phyloP scores from a whole-genome alignment of 2,329 filamentous ascomycete species.

The Geosmithia morbida region DNA sequence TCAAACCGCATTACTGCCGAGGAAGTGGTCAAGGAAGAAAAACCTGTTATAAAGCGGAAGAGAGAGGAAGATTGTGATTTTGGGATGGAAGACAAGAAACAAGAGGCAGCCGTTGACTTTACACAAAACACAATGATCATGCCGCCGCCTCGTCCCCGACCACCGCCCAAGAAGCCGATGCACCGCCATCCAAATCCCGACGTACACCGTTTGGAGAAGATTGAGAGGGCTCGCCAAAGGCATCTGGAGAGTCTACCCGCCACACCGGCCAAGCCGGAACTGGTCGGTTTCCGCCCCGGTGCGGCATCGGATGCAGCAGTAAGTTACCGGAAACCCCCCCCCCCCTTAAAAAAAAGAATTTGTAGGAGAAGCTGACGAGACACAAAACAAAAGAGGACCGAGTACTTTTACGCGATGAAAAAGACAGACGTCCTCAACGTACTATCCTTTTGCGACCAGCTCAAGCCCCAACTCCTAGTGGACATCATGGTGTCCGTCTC shows the following conservation, averaged over 20 bases:
- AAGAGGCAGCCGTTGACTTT: conserved; percentile 16
- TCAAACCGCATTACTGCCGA: too few species aligned
- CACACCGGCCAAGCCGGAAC: conserved; percentile 17
- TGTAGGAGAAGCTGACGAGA: neutral
- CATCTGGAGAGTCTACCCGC: conserved; percentile 17
- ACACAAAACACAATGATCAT: conserved; percentile 14
- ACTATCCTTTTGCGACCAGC: conserved; percentile 23
- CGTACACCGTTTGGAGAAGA: conserved; percentile 9
- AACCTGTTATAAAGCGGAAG: conserved; percentile 13
- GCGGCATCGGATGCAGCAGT: conserved; percentile 18
- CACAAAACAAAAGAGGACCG: conserved; percentile 11
- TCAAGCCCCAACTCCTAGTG: conserved; percentile 23
- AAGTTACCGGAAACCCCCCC: conserved; percentile 5
- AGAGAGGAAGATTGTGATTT: conserved; percentile 7
- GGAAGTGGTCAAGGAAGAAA: neutral
- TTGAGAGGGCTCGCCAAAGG: conserved; percentile 15
- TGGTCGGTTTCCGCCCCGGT: conserved; percentile 22
- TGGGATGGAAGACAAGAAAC: conserved; percentile 5
- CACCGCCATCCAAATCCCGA: neutral
- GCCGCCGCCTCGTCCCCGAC: neutral
- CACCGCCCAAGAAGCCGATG: neutral
- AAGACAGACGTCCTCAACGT: conserved; percentile 24
- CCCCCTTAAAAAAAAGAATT: too few species aligned
- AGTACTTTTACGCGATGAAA: conserved; percentile 22
- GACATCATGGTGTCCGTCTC: conserved; percentile 27